Conservation (phyloP, 805 yeast genomes). For the Candida incommunis region DNA sequence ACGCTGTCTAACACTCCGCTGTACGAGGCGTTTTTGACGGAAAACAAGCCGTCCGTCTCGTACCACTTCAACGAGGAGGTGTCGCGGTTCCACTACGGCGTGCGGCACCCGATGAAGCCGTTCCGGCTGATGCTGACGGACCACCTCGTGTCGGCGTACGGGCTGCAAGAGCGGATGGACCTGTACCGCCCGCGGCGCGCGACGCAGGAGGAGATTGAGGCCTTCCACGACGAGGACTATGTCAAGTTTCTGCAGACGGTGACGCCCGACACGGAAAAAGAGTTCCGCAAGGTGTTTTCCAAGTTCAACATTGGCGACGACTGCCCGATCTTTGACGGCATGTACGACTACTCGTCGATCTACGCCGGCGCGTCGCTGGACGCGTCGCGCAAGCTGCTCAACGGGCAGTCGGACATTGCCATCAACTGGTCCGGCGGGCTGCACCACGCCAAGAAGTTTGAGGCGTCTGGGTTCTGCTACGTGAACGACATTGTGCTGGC, state of each 20-base stretch:
- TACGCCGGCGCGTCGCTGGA: slow-evolving; percentile 86
- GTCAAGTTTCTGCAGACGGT: slow-evolving; percentile 60
- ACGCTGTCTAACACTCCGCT: slow-evolving; percentile 30
- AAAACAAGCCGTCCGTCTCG: slow-evolving; percentile 38
- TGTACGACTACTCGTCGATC: slow-evolving; percentile 72
- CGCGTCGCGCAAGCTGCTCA: slow-evolving; percentile 70
- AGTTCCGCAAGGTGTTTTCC: slow-evolving; percentile 40
- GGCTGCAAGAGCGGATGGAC: slow-evolving; percentile 82
- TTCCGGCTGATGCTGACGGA: slow-evolving; percentile 87
- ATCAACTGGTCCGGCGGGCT: slow-evolving; percentile 89
- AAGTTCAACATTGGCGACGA: slow-evolving; percentile 88
- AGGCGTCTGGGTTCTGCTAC: slow-evolving; percentile 85
- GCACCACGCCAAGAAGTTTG: slow-evolving; percentile 84
- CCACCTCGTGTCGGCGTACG: slow-evolving; percentile 74
- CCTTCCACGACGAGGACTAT: slow-evolving; percentile 82
- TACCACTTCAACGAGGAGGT: slow-evolving; percentile 81
- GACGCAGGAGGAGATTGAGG: slow-evolving; percentile 59
- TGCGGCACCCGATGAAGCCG: slow-evolving; percentile 97
- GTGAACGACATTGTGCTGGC: slow-evolving; percentile 83
- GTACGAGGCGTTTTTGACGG: slow-evolving; percentile 27
- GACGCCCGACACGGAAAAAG: slow-evolving; percentile 57
- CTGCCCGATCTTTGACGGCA: slow-evolving; percentile 90
- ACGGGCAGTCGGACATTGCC: slow-evolving; percentile 81
- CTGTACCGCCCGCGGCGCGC: slow-evolving; percentile 74
- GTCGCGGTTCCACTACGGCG: slow-evolving; percentile 76